Evolutionary conservation across 164 flowering plant genomes (phyloP).

Genomic region (Umbellularia californica): DNA sequence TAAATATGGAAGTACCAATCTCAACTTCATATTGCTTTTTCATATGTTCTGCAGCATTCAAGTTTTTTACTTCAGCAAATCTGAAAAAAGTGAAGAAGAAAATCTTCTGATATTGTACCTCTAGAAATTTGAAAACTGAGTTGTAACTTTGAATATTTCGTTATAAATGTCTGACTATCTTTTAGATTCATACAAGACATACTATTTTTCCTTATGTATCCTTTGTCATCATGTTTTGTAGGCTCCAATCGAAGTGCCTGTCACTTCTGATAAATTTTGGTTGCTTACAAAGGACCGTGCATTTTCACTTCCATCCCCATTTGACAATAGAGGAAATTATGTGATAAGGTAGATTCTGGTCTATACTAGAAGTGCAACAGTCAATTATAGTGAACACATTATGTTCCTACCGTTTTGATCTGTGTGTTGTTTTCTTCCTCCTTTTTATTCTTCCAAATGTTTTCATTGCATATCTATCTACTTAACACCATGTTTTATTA

Average conservation of each 20-base stretch:
- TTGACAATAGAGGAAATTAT: constrained; percentile 84
- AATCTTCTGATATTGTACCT: too few species aligned
- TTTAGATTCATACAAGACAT: too few species aligned
- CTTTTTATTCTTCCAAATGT: neutral
- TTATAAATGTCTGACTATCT: too few species aligned
- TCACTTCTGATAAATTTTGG: constrained; percentile 87
- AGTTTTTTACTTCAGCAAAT: neutral
- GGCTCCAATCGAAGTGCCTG: constrained; percentile 83
- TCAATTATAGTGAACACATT: neutral
- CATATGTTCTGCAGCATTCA: neutral
- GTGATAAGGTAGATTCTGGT: constrained; percentile 67
- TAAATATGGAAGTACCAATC: neutral
- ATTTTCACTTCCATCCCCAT: constrained; percentile 78
- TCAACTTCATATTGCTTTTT: neutral
- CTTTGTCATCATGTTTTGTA: constrained; percentile 26
- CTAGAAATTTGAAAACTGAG: too few species aligned
- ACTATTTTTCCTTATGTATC: neutral
- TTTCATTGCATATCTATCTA: neutral
- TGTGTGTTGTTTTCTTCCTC: neutral
- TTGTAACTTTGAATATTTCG: too few species aligned
- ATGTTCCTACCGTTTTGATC: neutral
- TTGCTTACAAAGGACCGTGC: constrained; percentile 69
- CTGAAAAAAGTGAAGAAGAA: neutral
- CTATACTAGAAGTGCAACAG: neutral
- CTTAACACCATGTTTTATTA: neutral